phyloP scores from a whole-genome alignment of 2,329 filamentous ascomycete genomes.

The Aphanoascus verrucosus region DNA sequence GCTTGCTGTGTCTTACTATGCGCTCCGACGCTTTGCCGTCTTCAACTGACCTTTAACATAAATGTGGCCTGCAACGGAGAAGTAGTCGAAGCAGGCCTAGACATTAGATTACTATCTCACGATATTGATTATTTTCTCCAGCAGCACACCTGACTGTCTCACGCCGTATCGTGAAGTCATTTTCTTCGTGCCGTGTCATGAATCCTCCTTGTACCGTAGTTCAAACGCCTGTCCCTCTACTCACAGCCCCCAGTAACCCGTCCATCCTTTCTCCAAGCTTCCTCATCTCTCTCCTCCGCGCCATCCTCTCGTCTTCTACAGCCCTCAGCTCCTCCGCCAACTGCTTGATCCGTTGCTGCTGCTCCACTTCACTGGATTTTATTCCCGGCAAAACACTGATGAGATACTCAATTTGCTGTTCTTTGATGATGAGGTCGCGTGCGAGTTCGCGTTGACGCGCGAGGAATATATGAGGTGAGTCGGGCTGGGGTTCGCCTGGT shows the following conservation, averaged over 20 bases:
- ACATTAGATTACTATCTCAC: background rate
- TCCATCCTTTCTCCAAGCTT: constrained; percentile 33
- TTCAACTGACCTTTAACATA: background rate
- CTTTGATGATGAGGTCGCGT: constrained; percentile 41
- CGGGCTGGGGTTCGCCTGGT: constrained; percentile 22
- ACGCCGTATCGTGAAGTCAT: background rate
- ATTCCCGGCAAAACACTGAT: constrained; percentile 39
- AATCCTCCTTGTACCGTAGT: constrained; percentile 2
- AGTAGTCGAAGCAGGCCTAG: background rate
- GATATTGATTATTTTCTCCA: background rate
- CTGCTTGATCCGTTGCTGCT: constrained; percentile 34
- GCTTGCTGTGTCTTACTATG: too few relatives aligned
- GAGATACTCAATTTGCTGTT: constrained; percentile 42
- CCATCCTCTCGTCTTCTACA: constrained; percentile 35
- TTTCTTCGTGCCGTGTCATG: background rate
- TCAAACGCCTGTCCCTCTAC: constrained; percentile 25
- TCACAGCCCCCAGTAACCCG: constrained; percentile 32
- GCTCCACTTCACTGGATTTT: constrained; percentile 35
- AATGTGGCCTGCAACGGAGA: background rate
- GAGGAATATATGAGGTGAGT: constrained; percentile 34
- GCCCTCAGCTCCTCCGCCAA: constrained; percentile 36
- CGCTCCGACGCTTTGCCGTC: background rate
- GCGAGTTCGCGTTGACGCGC: constrained; percentile 38
- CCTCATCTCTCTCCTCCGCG: constrained; percentile 35
- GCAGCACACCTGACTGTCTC: background rate